Evolutionary conservation across 2,329 filamentous ascomycete genomes (phyloP).

Genomic region (Lachnellula suecica): DNA sequence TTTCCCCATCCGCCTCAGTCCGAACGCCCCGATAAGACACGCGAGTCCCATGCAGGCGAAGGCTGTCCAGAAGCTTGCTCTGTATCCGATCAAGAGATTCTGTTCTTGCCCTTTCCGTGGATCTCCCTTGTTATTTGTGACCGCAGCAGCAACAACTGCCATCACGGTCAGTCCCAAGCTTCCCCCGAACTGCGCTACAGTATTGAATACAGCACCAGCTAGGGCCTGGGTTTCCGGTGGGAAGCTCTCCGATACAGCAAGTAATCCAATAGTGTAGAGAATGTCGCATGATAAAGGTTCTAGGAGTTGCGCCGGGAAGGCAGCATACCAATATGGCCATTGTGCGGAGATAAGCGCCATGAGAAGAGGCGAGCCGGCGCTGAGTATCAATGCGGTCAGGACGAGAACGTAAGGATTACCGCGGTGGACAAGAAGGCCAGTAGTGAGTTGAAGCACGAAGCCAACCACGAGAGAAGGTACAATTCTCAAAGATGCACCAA

Average conservation of each 20-base stretch:
- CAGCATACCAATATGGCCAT: conserved; percentile 51
- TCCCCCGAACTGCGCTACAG: conserved; percentile 53
- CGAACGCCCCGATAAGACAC: conserved; percentile 39
- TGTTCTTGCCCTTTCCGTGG: conserved; percentile 21
- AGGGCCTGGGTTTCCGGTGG: conserved; percentile 54
- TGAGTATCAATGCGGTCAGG: conserved; percentile 39
- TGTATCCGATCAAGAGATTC: conserved; percentile 49
- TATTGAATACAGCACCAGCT: conserved; percentile 62
- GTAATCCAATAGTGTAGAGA: conserved; percentile 53
- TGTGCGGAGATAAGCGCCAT: conserved; percentile 51
- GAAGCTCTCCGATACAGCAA: conserved; percentile 54
- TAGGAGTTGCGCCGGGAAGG: conserved; percentile 41
- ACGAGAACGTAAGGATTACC: conserved; percentile 42
- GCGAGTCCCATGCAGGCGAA: conserved; percentile 45
- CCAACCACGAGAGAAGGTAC: conserved; percentile 46
- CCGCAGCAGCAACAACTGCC: conserved; percentile 45
- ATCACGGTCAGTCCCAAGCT: conserved; percentile 50
- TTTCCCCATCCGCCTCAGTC: conserved; percentile 45
- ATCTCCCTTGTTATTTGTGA: conserved; percentile 40
- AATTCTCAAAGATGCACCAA: conserved; percentile 45
- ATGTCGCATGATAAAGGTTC: conserved; percentile 44
- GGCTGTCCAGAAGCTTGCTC: conserved; percentile 51
- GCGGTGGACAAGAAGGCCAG: conserved; percentile 45
- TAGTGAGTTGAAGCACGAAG: conserved; percentile 41
- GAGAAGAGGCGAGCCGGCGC: conserved; percentile 47